These are phyloP conservation scores for Rhamnella rubrinervis DNA, from an alignment of 331 rosid genomes.

Conservation along the genomic window DNA sequence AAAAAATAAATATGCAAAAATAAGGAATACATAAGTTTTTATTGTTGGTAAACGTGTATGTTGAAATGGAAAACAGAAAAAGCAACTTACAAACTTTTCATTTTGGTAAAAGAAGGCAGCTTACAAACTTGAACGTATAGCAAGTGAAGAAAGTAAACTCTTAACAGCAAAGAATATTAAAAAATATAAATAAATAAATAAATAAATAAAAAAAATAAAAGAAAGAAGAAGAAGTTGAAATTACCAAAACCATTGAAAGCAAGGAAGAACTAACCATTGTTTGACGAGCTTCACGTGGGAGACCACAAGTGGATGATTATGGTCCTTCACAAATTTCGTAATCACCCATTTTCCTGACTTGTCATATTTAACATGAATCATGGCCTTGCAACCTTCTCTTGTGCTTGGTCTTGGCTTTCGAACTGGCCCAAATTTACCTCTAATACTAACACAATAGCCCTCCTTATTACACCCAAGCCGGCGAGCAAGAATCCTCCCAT, in stretches of 20 bases:
- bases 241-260: constrained; percentile 3
- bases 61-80: too few species aligned
- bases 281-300: constrained; percentile 97
- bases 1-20: too few species aligned
- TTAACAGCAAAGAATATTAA: background rate
- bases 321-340: constrained; percentile 88
- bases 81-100: too few species aligned
- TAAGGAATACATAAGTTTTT: too few species aligned
- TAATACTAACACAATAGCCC: constrained; percentile 76
- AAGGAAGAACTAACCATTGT: constrained; percentile 63
- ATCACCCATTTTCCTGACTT: constrained; percentile 90
- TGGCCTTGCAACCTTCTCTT: constrained; percentile 96
- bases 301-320: constrained; percentile 81
- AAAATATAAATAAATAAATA: too few species aligned
- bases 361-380: constrained; percentile 88
- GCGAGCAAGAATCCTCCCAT: constrained; percentile 91
- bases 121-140: too few species aligned
- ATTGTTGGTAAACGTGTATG: too few species aligned
- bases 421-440: constrained; percentile 71
- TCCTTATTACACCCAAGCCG: constrained; percentile 95
- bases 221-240: background rate
- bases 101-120: too few species aligned
- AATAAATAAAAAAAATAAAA: too few species aligned
- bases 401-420: constrained; percentile 85
- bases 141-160: background rate